These are phyloP conservation scores for Phytopythium ostracodes DNA, from an alignment of 352 stramenopile genomes.

Conservation along the genomic window DNA sequence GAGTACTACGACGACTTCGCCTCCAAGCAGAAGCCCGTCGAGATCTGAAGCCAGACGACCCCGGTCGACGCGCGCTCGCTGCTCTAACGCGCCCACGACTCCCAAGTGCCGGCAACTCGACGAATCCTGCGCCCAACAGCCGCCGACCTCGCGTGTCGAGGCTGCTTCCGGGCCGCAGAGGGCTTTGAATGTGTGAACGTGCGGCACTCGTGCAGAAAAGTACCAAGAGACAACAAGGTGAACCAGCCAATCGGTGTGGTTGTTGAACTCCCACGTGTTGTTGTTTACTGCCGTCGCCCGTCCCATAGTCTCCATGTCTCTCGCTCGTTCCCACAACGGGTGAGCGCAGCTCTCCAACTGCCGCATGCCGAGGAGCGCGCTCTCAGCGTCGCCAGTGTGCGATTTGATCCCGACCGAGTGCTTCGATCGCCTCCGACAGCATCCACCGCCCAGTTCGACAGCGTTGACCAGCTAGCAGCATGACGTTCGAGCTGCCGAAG, in stretches of 20 bases:
- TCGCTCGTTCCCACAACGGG: not conserved
- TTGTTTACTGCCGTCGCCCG: not conserved
- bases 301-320: not conserved
- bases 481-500: conserved; percentile 77
- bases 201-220: not conserved
- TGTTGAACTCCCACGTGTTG: not conserved
- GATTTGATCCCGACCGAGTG: not conserved
- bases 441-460: too few relatives aligned
- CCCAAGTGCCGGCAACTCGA: not conserved
- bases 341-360: not conserved
- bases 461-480: conserved; percentile 10
- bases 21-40: conserved; percentile 78
- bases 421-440: not conserved
- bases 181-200: conserved; percentile 1
- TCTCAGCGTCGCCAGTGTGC: not conserved
- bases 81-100: conserved; percentile 1
- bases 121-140: too few relatives aligned
- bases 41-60: conserved; percentile 57
- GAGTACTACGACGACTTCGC: conserved; percentile 91
- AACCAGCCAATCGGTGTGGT: not conserved
- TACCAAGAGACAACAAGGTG: not conserved
- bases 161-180: too few relatives aligned
- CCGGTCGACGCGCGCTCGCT: conserved; percentile 15
- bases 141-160: too few relatives aligned
- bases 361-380: not conserved